Base-by-base conservation (phyloP, 352 stramenopile species). In the Pythium volutum region DNA sequence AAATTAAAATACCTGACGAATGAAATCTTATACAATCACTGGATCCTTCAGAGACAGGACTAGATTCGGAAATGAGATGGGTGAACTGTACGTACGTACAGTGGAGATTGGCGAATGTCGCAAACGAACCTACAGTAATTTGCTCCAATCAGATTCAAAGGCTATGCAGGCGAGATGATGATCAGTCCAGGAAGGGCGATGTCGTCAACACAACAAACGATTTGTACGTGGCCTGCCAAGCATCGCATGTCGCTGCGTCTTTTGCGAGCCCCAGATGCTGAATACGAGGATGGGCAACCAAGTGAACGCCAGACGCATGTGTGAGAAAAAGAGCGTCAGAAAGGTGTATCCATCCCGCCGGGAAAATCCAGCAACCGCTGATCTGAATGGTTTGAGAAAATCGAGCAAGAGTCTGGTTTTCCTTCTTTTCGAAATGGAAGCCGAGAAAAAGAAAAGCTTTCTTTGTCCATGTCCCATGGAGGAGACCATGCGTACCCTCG, bases 311-410 rank as follows among this genome's bases (percentile, higher is more conserved):
- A 64, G 26, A 3, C 16, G 8, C 25, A n/a, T 14, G 38, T 20
- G 38, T 18, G 25, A 64, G 45, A 64, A 48, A 64, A 57, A 42
- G 49, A 31, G 20, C 53, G 51, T 4, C 4, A 23, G 26, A 48
- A 38, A 48, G 26, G 53, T 59, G 53, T 59, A 59, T 59, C 53
- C 53, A 59, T 59, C 26, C 53, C 27, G 23, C 22, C 31, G 9
- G 36, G 25, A 48, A 48, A 59, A 59, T 59, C 53, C 26, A 59
- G 53, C 42, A 26, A 51, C 20, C 51, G 9, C 16, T 22, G 53
- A 51, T 59, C 55, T 62, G 55, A 47, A 45, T 64, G 46, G 47
- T 64, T 64, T 36, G 16, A 25, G 31, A 55, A 64, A 57, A 51
- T 55, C 50, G 43, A 43, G 14, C 23, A 26, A 62, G 55, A 41